Evolutionary conservation across 495 filamentous ascomycete genomes (phyloP).

Genomic region (Penicillium riverlandense): DNA sequence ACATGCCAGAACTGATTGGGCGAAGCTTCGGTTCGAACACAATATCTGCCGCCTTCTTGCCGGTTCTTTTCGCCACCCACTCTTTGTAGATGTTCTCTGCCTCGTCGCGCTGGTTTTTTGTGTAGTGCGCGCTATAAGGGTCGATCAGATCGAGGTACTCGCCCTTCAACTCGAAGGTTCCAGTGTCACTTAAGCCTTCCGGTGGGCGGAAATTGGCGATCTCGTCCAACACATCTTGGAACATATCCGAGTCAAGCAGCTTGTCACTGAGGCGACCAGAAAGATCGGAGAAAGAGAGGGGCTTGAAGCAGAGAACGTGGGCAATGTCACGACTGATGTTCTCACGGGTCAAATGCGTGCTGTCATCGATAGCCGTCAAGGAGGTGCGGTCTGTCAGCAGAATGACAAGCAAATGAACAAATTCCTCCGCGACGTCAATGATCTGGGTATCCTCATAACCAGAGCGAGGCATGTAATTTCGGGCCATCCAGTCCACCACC

Average conservation of each 20-base stretch:
- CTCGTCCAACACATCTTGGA: constrained; percentile 80
- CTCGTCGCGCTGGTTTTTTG: constrained; percentile 94
- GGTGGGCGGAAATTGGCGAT: constrained; percentile 85
- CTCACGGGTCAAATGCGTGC: constrained; percentile 54
- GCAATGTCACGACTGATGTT: constrained; percentile 83
- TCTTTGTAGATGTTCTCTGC: constrained; percentile 81
- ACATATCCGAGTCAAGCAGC: constrained; percentile 60
- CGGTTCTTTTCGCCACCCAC: constrained; percentile 81
- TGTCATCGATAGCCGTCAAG: constrained; percentile 64
- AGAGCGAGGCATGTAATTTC: constrained; percentile 60
- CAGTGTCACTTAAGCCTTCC: constrained; percentile 84
- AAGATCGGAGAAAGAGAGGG: constrained; percentile 87
- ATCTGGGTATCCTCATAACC: constrained; percentile 78
- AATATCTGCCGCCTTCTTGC: constrained; percentile 71
- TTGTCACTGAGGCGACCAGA: constrained; percentile 57
- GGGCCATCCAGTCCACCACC: constrained; percentile 82
- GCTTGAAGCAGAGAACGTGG: constrained; percentile 93
- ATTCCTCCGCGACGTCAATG: constrained; percentile 89
- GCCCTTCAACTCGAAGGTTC: constrained; percentile 86
- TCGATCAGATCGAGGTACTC: constrained; percentile 81
- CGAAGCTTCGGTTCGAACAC: constrained; percentile 88
- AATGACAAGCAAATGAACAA: constrained; percentile 88
- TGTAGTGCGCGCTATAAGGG: constrained; percentile 91
- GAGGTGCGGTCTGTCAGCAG: constrained; percentile 81
- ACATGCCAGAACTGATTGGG: constrained; percentile 69